Evolutionary conservation across 176 grass and related monocot genomes (phyloP).

Genomic region (Hordeum marinum): DNA sequence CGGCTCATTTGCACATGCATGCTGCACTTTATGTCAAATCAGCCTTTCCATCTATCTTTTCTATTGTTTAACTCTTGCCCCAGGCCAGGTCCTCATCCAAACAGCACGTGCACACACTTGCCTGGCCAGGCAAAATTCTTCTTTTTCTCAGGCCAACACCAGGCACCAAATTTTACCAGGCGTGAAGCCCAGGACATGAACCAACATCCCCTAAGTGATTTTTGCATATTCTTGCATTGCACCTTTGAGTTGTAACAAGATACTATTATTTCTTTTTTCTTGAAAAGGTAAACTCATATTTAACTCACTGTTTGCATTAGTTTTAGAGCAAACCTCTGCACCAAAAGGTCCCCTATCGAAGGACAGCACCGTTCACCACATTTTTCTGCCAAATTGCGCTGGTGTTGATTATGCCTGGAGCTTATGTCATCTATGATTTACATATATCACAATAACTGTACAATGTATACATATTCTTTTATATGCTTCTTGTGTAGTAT

Average conservation of each 20-base stretch:
- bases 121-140: too few species aligned
- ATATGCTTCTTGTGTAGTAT: conserved; percentile 20
- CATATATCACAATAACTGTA: neutral
- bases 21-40: too few species aligned
- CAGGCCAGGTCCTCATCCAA: too few species aligned
- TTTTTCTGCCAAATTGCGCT: neutral
- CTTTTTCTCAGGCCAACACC: too few species aligned
- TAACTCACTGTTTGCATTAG: conserved; percentile 1
- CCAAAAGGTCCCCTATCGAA: neutral
- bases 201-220: neutral
- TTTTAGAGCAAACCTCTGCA: neutral
- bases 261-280: conserved; percentile 16
- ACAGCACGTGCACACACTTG: too few species aligned
- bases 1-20: too few species aligned
- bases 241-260: neutral
- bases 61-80: too few species aligned
- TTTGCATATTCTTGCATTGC: conserved; percentile 2
- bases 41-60: too few species aligned
- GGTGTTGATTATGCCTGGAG: neutral
- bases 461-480: neutral
- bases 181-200: too few species aligned
- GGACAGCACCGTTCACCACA: neutral
- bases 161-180: too few species aligned
- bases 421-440: conserved; percentile 8
- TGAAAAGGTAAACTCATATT: neutral